phyloP scores from a whole-genome alignment of 2,329 filamentous ascomycete species.

The Amauroascus niger region DNA sequence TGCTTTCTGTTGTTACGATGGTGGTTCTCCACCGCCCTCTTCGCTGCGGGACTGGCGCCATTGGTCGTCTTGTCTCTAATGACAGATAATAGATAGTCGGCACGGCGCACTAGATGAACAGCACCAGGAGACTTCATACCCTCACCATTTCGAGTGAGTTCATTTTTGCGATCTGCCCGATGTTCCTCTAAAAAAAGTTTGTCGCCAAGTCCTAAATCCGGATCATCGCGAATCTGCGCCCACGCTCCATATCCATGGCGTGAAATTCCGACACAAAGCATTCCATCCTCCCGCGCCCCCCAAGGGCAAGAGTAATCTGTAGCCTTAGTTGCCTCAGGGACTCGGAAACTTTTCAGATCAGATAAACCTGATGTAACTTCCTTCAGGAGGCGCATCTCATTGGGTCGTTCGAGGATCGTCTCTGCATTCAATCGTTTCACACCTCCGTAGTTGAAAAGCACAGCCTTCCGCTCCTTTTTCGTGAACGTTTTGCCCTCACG shows the following conservation, averaged over 20 bases:
- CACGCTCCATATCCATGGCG: conserved; percentile 93
- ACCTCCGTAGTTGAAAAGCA: conserved; percentile 86
- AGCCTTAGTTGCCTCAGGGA: conserved; percentile 83
- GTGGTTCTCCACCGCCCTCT: conserved; percentile 78
- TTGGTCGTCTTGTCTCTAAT: conserved; percentile 78
- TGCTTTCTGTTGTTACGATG: conserved; percentile 85
- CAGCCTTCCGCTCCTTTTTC: conserved; percentile 96
- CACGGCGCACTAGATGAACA: conserved; percentile 87
- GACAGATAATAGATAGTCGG: conserved; percentile 92
- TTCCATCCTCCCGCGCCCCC: conserved; percentile 89
- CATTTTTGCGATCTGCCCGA: conserved; percentile 94
- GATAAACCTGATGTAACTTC: conserved; percentile 55
- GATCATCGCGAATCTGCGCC: conserved; percentile 86
- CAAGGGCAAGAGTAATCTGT: conserved; percentile 86
- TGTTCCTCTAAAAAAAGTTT: conserved; percentile 97
- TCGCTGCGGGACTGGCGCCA: conserved; percentile 51
- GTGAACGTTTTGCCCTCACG: conserved; percentile 69
- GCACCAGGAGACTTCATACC: conserved; percentile 77
- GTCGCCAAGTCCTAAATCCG: conserved; percentile 71
- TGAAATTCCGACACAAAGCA: conserved; percentile 90
- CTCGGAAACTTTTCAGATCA: conserved; percentile 71
- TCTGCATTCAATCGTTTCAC: conserved; percentile 94
- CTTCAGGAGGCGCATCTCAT: conserved; percentile 75
- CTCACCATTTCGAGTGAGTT: conserved; percentile 52
- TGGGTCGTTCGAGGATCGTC: conserved; percentile 82